Conservation (phyloP, 257 asterid species). For the Petunia secreta region DNA sequence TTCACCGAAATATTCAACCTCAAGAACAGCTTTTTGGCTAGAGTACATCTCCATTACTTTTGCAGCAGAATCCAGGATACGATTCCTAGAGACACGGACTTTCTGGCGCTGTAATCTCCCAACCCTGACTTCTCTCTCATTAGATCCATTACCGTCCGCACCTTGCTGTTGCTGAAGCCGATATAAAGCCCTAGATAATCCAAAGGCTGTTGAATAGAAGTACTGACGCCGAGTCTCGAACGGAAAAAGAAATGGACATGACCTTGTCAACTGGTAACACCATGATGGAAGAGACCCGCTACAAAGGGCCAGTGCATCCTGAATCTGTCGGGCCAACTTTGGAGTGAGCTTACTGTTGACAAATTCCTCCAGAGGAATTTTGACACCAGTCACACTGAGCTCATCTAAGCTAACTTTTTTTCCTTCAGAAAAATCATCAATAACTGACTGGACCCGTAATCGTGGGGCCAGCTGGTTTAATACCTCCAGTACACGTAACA, state of each 20-base stretch:
- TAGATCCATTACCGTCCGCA: conserved; percentile 83
- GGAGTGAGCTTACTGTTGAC: conserved; percentile 89
- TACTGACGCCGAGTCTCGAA: conserved; percentile 98
- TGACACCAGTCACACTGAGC: conserved; percentile 49
- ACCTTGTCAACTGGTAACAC: conserved; percentile 98
- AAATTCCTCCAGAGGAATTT: conserved; percentile 67
- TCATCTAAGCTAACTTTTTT: conserved; percentile 58
- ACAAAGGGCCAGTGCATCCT: conserved; percentile 97
- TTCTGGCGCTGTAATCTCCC: conserved; percentile 95
- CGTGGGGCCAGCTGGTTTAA: conserved; percentile 95
- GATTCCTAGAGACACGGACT: conserved; percentile 93
- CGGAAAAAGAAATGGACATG: conserved; percentile 97
- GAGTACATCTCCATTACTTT: conserved; percentile 99
- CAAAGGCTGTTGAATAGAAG: conserved; percentile 97
- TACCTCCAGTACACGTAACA: conserved; percentile 89
- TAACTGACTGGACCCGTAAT: conserved; percentile 56
- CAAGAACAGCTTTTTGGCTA: conserved; percentile 97
- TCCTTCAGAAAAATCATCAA: conserved; percentile 81
- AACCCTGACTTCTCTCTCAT: conserved; percentile 84
- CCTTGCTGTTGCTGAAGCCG: conserved; percentile 99
- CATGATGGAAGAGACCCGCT: conserved; percentile 97
- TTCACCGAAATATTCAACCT: conserved; percentile 99
- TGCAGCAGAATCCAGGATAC: conserved; percentile 93
- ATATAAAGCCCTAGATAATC: conserved; percentile 88
- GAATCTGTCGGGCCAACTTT: conserved; percentile 89